Conservation (phyloP, 331 rosid genomes). For the Pyracantha coccinea region DNA sequence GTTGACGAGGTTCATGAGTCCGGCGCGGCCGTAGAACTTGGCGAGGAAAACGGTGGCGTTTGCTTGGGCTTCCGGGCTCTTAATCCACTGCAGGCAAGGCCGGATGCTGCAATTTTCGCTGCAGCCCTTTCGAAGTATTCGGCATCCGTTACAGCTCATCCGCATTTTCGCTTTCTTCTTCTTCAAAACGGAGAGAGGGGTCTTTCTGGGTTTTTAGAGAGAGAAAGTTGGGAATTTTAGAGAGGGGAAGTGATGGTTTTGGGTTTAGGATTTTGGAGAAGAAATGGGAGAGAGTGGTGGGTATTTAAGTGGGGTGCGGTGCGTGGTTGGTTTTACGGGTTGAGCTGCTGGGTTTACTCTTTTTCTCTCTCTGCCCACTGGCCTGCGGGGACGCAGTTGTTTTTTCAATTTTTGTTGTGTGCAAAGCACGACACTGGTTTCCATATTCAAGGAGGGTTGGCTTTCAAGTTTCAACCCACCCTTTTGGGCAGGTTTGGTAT, state of each 20-base stretch:
- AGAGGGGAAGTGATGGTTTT: not conserved
- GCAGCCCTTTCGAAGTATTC: conserved; percentile 87
- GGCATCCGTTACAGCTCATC: conserved; percentile 91
- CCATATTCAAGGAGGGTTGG: conserved; percentile 28
- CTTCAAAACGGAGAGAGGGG: not conserved
- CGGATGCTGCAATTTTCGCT: conserved; percentile 72
- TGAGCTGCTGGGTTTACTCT: conserved; percentile 39
- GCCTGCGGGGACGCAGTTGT: conserved; percentile 35
- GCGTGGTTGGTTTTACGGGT: not conserved
- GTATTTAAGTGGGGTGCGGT: not conserved
- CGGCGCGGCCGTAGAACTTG: conserved; percentile 97
- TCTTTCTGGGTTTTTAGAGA: not conserved
- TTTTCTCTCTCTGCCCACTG: conserved; percentile 6
- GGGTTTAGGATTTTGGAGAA: not conserved
- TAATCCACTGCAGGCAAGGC: conserved; percentile 89
- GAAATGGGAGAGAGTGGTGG: not conserved
- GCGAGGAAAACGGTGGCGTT: conserved; percentile 94
- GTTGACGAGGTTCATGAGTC: conserved; percentile 85
- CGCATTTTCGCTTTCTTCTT: conserved; percentile 46
- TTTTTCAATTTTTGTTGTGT: not conserved
- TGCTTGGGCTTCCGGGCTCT: conserved; percentile 73
- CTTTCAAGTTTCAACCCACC: no score
- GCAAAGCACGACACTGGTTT: conserved; percentile 31
- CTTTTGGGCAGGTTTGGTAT: no score
- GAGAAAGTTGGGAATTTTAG: not conserved